phyloP scores from a whole-genome alignment of 495 filamentous ascomycete genomes.

The Penicillium goetzii region DNA sequence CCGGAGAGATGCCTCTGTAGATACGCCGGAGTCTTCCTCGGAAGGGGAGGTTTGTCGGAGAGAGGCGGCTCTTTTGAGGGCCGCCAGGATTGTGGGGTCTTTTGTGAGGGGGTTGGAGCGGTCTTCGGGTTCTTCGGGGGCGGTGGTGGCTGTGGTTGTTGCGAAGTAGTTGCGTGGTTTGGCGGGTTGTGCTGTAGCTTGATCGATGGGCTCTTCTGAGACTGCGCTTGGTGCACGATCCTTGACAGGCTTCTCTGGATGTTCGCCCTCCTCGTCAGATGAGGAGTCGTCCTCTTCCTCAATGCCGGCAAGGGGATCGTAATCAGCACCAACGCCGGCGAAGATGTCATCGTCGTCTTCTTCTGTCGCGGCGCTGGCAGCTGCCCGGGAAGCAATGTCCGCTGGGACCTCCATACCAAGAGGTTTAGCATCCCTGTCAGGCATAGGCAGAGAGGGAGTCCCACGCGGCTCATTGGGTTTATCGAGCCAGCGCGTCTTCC shows the following conservation, averaged over 20 bases:
- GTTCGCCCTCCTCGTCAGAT: slow-evolving; percentile 51
- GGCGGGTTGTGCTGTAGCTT: slow-evolving; percentile 18
- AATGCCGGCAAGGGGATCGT: slow-evolving; percentile 81
- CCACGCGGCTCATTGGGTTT: slow-evolving; percentile 47
- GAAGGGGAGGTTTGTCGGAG: slow-evolving; percentile 57
- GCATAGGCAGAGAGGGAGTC: slow-evolving; percentile 55
- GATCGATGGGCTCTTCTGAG: slow-evolving; percentile 9
- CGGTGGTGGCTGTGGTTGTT: slow-evolving; percentile 29
- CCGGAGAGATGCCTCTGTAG: slow-evolving; percentile 59
- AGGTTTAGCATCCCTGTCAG: slow-evolving; percentile 66
- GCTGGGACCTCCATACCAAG: slow-evolving; percentile 81
- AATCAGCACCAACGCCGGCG: slow-evolving; percentile 81
- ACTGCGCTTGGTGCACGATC: not conserved
- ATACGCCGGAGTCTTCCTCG: slow-evolving; percentile 47
- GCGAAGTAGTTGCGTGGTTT: slow-evolving; percentile 50
- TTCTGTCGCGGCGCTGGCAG: slow-evolving; percentile 41
- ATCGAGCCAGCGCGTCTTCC: slow-evolving; percentile 67
- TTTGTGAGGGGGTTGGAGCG: slow-evolving; percentile 59
- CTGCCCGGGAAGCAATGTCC: slow-evolving; percentile 39
- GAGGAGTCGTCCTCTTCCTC: slow-evolving; percentile 56
- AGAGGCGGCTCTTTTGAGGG: slow-evolving; percentile 80
- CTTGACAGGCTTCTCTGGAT: slow-evolving; percentile 28
- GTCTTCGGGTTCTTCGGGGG: slow-evolving; percentile 48
- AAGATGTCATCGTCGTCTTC: slow-evolving; percentile 77
- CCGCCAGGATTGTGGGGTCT: slow-evolving; percentile 81